A percentile compares a stretch with the other conserved stretches of the same genome.
phyloP scores from a whole-genome alignment of 2,329 filamentous ascomycete species.

The Scedosporium boydii region DNA sequence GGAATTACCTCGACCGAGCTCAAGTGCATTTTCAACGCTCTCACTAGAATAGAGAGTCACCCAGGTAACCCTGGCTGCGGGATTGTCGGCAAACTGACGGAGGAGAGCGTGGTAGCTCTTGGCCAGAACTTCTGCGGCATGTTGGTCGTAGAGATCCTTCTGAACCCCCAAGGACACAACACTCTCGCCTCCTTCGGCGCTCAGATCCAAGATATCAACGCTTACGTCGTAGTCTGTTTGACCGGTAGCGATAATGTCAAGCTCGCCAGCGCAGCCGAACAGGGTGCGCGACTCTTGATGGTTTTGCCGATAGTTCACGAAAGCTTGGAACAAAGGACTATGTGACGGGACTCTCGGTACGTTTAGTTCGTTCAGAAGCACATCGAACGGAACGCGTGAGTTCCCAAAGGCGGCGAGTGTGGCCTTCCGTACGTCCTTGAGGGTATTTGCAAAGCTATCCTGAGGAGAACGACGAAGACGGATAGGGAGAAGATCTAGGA shows the following conservation, averaged over 20 bases:
- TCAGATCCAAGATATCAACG: constrained; percentile 15
- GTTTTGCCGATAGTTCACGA: constrained; percentile 34
- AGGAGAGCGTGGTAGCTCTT: constrained; percentile 12
- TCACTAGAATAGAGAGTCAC: background rate
- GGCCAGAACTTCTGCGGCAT: constrained; percentile 7
- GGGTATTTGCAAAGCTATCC: constrained; percentile 12
- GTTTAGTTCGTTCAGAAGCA: constrained; percentile 30
- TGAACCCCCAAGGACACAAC: constrained; percentile 10
- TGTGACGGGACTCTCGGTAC: constrained; percentile 25
- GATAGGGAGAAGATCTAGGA: constrained; percentile 34
- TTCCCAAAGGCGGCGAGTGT: constrained; percentile 24
- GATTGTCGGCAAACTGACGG: constrained; percentile 4
- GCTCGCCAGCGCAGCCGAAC: constrained; percentile 14
- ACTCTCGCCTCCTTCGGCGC: constrained; percentile 9
- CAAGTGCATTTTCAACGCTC: background rate
- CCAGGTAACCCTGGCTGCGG: constrained; percentile 20
- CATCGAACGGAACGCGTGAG: constrained; percentile 34
- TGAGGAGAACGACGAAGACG: constrained; percentile 17
- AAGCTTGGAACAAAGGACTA: constrained; percentile 36
- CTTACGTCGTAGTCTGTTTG: constrained; percentile 10
- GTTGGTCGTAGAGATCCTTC: constrained; percentile 13
- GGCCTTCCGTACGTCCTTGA: constrained; percentile 14
- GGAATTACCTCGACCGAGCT: background rate
- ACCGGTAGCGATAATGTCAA: constrained; percentile 11
- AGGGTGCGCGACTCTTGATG: constrained; percentile 16